Base-by-base conservation (phyloP, 2,329 filamentous ascomycete genomes). In the Colletotrichum gloeosporioides region DNA sequence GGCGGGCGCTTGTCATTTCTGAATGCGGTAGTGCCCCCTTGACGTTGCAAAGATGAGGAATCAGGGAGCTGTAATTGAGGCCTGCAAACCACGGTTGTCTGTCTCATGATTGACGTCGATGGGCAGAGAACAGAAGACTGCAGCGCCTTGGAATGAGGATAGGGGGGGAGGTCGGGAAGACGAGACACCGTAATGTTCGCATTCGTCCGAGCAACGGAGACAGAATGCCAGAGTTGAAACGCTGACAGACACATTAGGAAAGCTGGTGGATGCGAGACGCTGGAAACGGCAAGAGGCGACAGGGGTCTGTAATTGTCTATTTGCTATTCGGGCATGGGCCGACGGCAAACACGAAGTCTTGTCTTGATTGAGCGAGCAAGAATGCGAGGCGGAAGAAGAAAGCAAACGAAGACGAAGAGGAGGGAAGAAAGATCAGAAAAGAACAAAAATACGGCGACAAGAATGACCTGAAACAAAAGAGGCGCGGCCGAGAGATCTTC, bases 401-500 rank as follows among this genome's bases (percentile, higher is more conserved):
- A 71, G 32, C 16, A 16, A 36, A 13, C 16, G 31, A 63, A 15
- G 59, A 6, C 29, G 25, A 25, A 16, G 15, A 64, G 34, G 27
- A 59, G 18, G n/a, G 4, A 34, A 12, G 13, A 25, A 67, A 53
- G 44, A 4, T 22, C 25, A 18, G 4, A 2, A 25, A 32, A 55
- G 6, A 44, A 13, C 18, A 44, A 49, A 62, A 63, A 8, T 27
- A 18, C 36, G 36, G 18, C 31, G 34, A 44, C 15, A 34, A 53
- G 16, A 34, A 55, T 44, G 70, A 69, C 73, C 73, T 73, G 70
- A 69, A 76, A 76, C 73, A 44, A 65, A 53, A 65, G 73, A 76
- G 73, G 73, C 64, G 70, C 70, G 59, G 49, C 27, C 64, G 70
- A 57, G 27, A 12, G 70, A 73, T 73, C 57, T 65, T 61, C 64